Evolutionary conservation across 176 grass and related monocot genomes (phyloP), one percentile per base, ranked within the genome.

Genomic region (Thalia dealbata): DNA sequence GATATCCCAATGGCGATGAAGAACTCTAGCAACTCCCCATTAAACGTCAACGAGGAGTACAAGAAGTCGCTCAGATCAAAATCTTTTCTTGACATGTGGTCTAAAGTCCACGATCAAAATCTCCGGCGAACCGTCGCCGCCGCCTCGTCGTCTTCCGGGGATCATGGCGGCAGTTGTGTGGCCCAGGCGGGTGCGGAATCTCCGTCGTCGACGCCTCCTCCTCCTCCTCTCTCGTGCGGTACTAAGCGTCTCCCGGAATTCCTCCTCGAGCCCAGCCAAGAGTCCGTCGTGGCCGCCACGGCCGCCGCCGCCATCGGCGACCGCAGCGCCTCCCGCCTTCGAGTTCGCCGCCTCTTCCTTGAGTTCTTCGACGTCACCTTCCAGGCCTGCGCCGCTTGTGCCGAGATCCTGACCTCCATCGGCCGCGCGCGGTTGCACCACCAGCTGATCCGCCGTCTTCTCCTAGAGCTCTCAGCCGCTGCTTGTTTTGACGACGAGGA

Each of bases 11-110:
- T 45, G 9, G 29, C 51, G 46, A 45, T 14, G 3, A 48, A 13
- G 48, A 72, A 26, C 70, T 11, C 24, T 15, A 18, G 18, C 70
- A 26, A 11, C 3, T 29, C 8, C 25, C 70, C 70, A 6, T 7
- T 30, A 18, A 52, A 72, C 25, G 84, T 97, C 74, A 83, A 92
- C 75, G 95, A 97, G 60, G 95, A 97, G 84, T 97, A 97, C 85
- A 81, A 71, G 52, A 70, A 75, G 29, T 82, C 83, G 6, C 88
- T 97, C 50, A 82, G 80, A 67, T 88, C 95, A 55, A 87, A 84
- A 61, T 92, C 95, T 2, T 97, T 92, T 76, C 52, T 91, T 3
- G 89, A 92, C 44, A 88, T 97, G 13, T 97, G 90, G 83, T 73
- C 87, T 14, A 83, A 90, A 56, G 89, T 80, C 26, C 89, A 97